Evolutionary conservation across 768 basidiomycete species (phyloP), one percentile per base, ranked within the genome.

Genomic region (Amanita exitialis): DNA sequence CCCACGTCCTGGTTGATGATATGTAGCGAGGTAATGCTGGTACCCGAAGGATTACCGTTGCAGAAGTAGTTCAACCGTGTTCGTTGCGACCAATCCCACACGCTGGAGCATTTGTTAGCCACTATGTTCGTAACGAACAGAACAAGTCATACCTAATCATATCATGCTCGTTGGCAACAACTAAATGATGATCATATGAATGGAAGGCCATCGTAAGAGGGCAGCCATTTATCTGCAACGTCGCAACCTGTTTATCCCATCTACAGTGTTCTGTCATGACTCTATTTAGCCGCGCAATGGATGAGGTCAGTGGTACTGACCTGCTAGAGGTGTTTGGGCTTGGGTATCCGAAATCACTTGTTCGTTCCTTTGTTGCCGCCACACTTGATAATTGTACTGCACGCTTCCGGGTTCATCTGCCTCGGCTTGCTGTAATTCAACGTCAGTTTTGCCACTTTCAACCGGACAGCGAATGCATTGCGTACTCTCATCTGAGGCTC

Each of bases 401-500:
- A 87, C 70, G 57, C 90, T 94, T 2, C 96, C 96, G 20, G 95
- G 93, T 63, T 99, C 96, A 62, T 98, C 94, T 2, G 83, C 83
- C 62, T 98, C 95, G 6, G 89, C 80, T 80, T 91, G 87, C 94
- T 94, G 59, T 8, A 39, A 2, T 47, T 43, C 28, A 52, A 35
- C 35, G 7, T 48, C 25, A 39, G 13, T 38, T 23, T 6, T 18
- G 30, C 39, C 12, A 10, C n/a, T 30, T 13, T 36, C 2, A 37
- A 49, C 7, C 44, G 44, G 12, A 49, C 43, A 13, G 32, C 12
- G 8, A 37, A 32, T 28, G 46, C 53, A 12, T 4, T 23, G 58
- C 81, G 60, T 63, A 95, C 93, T 74, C 91, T 84, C 95, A 99
- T 98, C 65, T 99, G 96, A 3, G 95, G 92, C 64, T 97, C 94